Evolutionary conservation across 768 basidiomycete genomes (phyloP).

Genomic region (Calocera viscosa): DNA sequence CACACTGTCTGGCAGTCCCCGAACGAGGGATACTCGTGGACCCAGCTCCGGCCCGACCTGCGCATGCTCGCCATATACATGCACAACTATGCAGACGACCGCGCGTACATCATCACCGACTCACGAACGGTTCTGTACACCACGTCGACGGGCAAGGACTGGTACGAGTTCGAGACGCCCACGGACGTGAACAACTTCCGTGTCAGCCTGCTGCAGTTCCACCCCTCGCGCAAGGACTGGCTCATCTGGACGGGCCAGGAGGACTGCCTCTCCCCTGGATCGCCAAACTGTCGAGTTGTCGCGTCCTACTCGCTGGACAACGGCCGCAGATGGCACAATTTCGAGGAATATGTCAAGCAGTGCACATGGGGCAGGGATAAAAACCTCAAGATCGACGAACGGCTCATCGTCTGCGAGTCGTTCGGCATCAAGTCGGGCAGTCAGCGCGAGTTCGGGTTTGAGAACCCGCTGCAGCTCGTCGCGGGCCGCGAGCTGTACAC

Average conservation of each 20-base stretch:
- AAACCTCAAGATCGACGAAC: constrained; percentile 64
- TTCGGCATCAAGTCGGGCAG: constrained; percentile 69
- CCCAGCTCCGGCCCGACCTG: constrained; percentile 44
- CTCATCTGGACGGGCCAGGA: constrained; percentile 80
- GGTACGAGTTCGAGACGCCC: constrained; percentile 50
- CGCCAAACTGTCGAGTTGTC: constrained; percentile 53
- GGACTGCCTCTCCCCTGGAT: constrained; percentile 41
- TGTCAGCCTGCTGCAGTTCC: constrained; percentile 70
- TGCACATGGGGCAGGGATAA: constrained; percentile 86
- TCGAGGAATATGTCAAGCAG: constrained; percentile 79
- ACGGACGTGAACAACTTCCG: constrained; percentile 67
- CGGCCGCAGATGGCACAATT: constrained; percentile 57
- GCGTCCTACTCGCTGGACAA: constrained; percentile 66
- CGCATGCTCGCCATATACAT: constrained; percentile 76
- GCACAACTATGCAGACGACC: constrained; percentile 63
- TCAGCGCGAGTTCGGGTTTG: constrained; percentile 45
- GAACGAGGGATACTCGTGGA: constrained; percentile 92
- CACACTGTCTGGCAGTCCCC: constrained; percentile 81
- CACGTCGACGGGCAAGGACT: constrained; percentile 63
- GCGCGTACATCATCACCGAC: constrained; percentile 82
- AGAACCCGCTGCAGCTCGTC: constrained; percentile 66
- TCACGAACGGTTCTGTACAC: constrained; percentile 57
- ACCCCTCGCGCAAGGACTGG: constrained; percentile 60
- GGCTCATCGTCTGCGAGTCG: constrained; percentile 85
- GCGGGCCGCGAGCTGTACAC: constrained; percentile 61